Evolutionary conservation across 306 rosid genomes (phyloP).

Genomic region (Dryas octopetala): DNA sequence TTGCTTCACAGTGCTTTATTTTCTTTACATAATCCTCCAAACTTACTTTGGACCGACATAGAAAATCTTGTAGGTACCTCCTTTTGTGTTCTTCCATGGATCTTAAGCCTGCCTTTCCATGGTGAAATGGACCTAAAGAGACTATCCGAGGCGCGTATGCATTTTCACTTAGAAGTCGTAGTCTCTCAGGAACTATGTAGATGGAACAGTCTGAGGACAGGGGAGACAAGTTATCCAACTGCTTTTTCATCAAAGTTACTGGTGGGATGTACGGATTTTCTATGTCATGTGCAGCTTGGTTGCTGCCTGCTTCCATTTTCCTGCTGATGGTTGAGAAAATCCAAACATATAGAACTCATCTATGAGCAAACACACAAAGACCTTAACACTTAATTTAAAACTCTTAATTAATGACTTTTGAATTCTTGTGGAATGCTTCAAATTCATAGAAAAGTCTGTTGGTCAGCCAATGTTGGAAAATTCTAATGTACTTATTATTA

Average conservation of each 20-base stretch:
- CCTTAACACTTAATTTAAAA: no score
- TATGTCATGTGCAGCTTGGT: slow-evolving; percentile 1
- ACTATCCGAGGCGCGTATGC: slow-evolving; percentile 34
- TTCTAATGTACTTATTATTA: no score
- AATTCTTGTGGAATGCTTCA: no score
- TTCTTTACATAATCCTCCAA: slow-evolving; percentile 9
- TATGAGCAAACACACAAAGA: no score
- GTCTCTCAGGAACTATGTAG: slow-evolving; percentile 18
- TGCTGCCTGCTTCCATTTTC: slow-evolving; percentile 1
- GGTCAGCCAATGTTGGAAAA: no score
- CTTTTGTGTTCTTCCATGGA: slow-evolving; percentile 30
- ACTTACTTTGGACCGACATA: slow-evolving; percentile 5
- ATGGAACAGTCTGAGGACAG: slow-evolving; percentile 23
- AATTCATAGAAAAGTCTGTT: no score
- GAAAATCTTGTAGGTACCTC: slow-evolving; percentile 19
- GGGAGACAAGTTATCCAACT: slow-evolving; percentile 6
- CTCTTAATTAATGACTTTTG: no score
- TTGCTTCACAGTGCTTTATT: background rate
- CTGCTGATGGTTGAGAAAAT: no score
- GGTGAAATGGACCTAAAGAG: slow-evolving; percentile 39
- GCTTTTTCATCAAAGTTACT: background rate
- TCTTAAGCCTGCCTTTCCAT: slow-evolving; percentile 18
- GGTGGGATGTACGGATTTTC: background rate
- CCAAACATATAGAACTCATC: no score
- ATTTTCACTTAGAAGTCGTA: slow-evolving; percentile 22